phyloP scores from a whole-genome alignment of 139 green algal genomes.

The Raphidocelis subcapitata region DNA sequence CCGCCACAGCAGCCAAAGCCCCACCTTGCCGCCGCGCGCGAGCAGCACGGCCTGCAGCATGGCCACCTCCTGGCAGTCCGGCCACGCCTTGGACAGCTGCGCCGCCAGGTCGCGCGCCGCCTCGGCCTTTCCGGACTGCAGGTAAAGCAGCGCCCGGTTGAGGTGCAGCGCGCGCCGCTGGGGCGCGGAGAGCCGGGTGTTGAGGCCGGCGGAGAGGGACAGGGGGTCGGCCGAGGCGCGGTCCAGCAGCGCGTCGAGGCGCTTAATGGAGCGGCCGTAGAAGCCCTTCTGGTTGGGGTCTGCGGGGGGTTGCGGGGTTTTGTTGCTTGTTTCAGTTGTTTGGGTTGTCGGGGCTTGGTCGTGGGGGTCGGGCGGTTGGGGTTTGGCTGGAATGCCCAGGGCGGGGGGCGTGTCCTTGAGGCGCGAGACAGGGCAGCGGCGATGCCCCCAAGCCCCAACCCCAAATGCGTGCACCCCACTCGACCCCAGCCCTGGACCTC shows the following conservation, averaged over 20 bases:
- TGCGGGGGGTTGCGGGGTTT: not conserved
- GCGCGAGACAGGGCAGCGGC: no score
- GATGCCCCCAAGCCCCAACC: no score
- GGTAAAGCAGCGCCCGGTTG: constrained; percentile 66
- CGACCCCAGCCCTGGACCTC: no score
- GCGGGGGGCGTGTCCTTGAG: no score
- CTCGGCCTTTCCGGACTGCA: constrained; percentile 54
- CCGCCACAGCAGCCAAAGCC: no score
- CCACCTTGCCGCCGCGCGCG: constrained; percentile 42
- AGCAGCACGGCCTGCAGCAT: constrained; percentile 71
- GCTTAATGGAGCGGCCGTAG: constrained; percentile 57
- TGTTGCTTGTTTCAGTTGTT: no score
- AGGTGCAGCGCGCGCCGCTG: constrained; percentile 72
- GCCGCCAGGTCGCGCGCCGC: constrained; percentile 47
- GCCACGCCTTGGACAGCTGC: constrained; percentile 32
- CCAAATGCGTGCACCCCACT: no score
- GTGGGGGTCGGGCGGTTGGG: no score
- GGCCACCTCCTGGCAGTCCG: constrained; percentile 6
- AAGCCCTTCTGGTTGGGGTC: constrained; percentile 43
- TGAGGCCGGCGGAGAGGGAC: constrained; percentile 43
- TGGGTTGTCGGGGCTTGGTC: no score
- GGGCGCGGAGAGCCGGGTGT: constrained; percentile 53
- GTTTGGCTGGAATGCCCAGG: no score
- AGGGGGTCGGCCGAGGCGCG: constrained; percentile 27
- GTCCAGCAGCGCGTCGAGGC: constrained; percentile 69